Evolutionary conservation across 164 flowering plant genomes (phyloP).

Genomic region (Magnolia officinalis): DNA sequence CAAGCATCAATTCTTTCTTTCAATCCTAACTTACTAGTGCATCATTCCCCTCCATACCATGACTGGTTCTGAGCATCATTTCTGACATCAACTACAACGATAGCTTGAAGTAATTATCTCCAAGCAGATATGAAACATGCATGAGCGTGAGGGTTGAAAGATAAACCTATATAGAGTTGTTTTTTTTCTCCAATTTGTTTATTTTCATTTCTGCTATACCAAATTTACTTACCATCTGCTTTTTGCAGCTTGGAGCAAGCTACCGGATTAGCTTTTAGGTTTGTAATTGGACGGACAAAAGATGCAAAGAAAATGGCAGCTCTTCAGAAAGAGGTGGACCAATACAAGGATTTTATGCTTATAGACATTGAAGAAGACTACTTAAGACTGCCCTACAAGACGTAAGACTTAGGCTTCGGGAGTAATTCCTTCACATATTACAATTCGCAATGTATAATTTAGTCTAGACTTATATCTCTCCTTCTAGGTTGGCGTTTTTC

Average conservation of each 20-base stretch:
- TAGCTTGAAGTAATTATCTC: not conserved
- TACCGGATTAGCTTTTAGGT: slow-evolving; percentile 61
- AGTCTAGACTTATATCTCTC: not conserved
- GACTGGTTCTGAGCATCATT: not conserved
- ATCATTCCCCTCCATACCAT: not conserved
- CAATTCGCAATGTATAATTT: not conserved
- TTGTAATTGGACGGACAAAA: slow-evolving; percentile 56
- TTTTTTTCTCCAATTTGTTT: no score
- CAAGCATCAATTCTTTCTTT: not conserved
- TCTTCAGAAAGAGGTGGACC: slow-evolving; percentile 50
- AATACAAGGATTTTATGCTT: slow-evolving; percentile 62
- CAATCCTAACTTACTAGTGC: not conserved
- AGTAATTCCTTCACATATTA: not conserved
- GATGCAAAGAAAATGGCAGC: slow-evolving; percentile 42
- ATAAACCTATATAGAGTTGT: no score
- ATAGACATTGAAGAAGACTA: slow-evolving; percentile 56
- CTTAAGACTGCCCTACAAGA: slow-evolving; percentile 49
- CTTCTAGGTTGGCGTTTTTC: slow-evolving; percentile 61
- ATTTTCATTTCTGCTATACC: not conserved
- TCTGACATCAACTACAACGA: not conserved
- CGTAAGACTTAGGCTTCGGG: slow-evolving; percentile 32
- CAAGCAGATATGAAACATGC: not conserved
- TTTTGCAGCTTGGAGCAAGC: slow-evolving; percentile 59
- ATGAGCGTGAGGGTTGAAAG: not conserved
- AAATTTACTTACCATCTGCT: not conserved